Evolutionary conservation across 2,329 filamentous ascomycete genomes (phyloP), one percentile per base, ranked within the genome.

Genomic region (Lachnellula willkommii): DNA sequence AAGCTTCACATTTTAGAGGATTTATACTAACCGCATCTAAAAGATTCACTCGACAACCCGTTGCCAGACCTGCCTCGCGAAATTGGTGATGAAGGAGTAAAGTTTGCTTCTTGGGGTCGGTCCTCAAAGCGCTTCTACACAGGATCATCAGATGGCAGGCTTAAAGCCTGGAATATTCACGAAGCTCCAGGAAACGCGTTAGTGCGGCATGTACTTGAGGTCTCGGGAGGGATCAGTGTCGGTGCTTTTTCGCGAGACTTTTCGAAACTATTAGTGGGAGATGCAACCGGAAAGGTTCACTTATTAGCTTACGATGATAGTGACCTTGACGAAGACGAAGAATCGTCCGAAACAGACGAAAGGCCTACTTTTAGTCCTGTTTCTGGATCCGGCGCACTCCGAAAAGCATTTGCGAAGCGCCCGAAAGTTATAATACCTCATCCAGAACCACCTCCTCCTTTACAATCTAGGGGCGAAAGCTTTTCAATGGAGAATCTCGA

Each of bases 161-260:
- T 87, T 15, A 85, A 82, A 57, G 80, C 82, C 2, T 87, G 83
- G 83, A 81, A 85, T 59, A 70, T 86, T 8, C 77, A 79, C 9
- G 61, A 60, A 43, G 72, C 73, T 46, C 64, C 50, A 50, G 69
- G 60, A 28, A 66, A 71, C 52, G 78, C 74, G 0, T 74, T 80
- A 46, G 72, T 85, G 5, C 75, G 79, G 22, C 74, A 79, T 50
- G 69, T 86, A 0, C 70, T 85, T 1, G 74, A 79, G 56, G 77
- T 78, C 1, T 74, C 79, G 0, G 82, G 77, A 0, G 79, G 82
- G 0, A 78, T 87, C 17, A 80, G 80, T 0, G 78, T 73, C 55
- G 83, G 83, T 1, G 74, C 75, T 2, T 87, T 86, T 57, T 84
- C 81, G 0, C 77, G 78, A 0, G 78, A 85, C 62, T 73, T 72